Conservation (phyloP, 495 filamentous ascomycete species). For the Jackrogersella minutella region DNA sequence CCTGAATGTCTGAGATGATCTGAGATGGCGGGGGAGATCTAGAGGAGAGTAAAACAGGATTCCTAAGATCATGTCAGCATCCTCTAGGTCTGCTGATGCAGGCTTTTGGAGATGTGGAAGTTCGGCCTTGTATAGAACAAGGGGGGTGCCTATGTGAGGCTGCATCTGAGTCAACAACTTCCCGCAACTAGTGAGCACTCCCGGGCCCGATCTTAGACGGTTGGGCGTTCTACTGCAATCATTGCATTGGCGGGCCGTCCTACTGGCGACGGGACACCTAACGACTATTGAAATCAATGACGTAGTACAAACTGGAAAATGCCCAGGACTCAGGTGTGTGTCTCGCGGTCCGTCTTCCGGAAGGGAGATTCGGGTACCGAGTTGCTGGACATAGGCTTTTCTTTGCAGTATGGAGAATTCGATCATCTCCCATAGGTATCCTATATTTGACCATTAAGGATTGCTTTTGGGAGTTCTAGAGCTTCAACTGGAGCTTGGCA, state of each 20-base stretch:
- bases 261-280: slow-evolving; percentile 5
- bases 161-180: slow-evolving; percentile 4
- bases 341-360: slow-evolving; percentile 2
- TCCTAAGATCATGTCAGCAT: background rate
- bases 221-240: slow-evolving; percentile 5
- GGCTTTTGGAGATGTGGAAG: slow-evolving; percentile 12
- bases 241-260: background rate
- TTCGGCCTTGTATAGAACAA: background rate
- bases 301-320: slow-evolving; percentile 14
- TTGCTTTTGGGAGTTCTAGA: slow-evolving; percentile 11
- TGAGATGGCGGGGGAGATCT: slow-evolving; percentile 1
- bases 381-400: slow-evolving; percentile 2
- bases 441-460: background rate
- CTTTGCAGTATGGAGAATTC: background rate
- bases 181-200: background rate
- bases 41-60: background rate
- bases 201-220: slow-evolving; percentile 7
- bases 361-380: slow-evolving; percentile 13
- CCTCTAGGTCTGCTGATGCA: slow-evolving; percentile 1
- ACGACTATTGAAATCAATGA: slow-evolving; percentile 14
- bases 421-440: background rate
- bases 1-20: background rate
- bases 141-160: slow-evolving; percentile 1
- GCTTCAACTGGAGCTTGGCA: no score
- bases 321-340: background rate